Evolutionary conservation across 129 eudicot species (phyloP).

Genomic region (Pseudognaphalium luteoalbum): DNA sequence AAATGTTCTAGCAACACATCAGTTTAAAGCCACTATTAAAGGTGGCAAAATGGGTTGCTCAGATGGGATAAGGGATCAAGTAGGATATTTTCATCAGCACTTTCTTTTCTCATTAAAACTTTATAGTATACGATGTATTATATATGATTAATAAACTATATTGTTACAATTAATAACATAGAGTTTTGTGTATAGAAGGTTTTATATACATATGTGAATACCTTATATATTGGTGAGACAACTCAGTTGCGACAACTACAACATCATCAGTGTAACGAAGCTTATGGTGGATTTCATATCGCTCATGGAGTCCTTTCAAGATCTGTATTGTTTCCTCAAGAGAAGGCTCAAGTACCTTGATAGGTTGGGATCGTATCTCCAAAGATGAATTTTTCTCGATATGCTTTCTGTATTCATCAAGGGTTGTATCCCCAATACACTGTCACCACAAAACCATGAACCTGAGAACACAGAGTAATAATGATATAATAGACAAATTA

Average conservation of each 20-base stretch:
- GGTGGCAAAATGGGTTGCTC: not conserved
- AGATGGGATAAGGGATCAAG: not conserved
- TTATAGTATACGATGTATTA: not conserved
- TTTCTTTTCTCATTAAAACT: not conserved
- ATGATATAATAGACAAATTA: not conserved
- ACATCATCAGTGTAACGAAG: conserved; percentile 92
- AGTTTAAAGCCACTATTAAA: not conserved
- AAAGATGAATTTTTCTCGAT: conserved; percentile 90
- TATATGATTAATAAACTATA: not conserved
- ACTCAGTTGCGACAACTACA: conserved; percentile 73
- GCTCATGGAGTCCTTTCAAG: conserved; percentile 74
- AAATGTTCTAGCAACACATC: not conserved
- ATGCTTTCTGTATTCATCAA: conserved; percentile 90
- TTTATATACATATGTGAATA: conserved; percentile 3
- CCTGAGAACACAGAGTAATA: not conserved
- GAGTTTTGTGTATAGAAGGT: not conserved
- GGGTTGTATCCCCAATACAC: conserved; percentile 98
- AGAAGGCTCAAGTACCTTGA: conserved; percentile 88
- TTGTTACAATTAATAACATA: not conserved
- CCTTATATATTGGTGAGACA: conserved; percentile 92
- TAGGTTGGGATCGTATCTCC: conserved; percentile 87
- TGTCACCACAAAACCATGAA: conserved; percentile 24
- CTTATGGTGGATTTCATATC: conserved; percentile 93
- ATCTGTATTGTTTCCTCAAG: conserved; percentile 85
- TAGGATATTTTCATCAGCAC: not conserved